Base-by-base conservation (phyloP, 2,329 filamentous ascomycete genomes). In the Cladorrhinum sp. region DNA sequence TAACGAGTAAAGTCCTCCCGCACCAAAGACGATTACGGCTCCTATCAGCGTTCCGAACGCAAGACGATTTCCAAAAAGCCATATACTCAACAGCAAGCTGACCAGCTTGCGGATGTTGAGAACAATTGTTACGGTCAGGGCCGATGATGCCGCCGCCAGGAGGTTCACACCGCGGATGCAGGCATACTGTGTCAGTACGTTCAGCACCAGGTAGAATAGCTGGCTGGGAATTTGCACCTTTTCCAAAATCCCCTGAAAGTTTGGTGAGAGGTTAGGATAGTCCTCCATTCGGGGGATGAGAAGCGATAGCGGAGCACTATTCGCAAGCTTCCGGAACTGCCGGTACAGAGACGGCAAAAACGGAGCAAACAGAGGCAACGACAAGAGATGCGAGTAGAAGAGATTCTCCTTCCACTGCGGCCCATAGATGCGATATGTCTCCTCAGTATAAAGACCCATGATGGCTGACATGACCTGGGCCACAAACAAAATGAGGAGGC, bases 111-210 rank as follows among this genome's bases (percentile, higher is more conserved):
- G 85, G 62, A 99, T 90, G 73, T 98, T 99, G 62, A 99, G 81
- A 52, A 98, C 92, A 68, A 99, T 96, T 1, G 93, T 97, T 23
- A 99, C 95, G 0, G 95, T 98, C 58, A 99, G 82, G 0, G 95
- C 96, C 2, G 93, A 93, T 2, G 91, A 91, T 58, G 88, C 89
- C 0, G 93, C 91, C 1, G 91, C 93, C 3, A 99, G 81, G n/a
- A 96, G 83, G 68, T 98, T 98, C 60, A 99, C 95, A 1, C 95
- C 95, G 2, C 93, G 90, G 65, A 99, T 98, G 74, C 95, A 99
- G 23, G 92, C 85, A 70, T 97, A 92, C 75, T 99, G 95, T 2
- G 95, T 98, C 53, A 96, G 72, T 0, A 96, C 91, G 69, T 96
- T 96, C 63, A 89, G 81, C 1, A 81, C 77, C 16, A 96, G 80